These are phyloP conservation scores for Leersia perrieri DNA, from an alignment of 176 grass and related monocot species.

Conservation along the genomic window DNA sequence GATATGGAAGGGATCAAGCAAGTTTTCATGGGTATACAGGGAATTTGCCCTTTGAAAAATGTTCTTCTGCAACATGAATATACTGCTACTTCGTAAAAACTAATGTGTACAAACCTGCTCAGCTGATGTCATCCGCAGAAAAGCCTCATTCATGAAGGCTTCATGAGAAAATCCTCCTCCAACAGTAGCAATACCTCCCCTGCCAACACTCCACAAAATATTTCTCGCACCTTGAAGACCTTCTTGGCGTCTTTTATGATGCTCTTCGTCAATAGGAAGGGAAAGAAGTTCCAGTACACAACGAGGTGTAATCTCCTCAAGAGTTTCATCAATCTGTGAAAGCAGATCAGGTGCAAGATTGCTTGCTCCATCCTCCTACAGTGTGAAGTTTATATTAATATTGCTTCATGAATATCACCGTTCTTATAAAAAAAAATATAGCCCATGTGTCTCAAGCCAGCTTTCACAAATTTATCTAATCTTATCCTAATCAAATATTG, in stretches of 20 bases:
- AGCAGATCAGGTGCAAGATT: constrained; percentile 81
- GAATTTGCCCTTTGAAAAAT: background rate
- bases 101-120: constrained; percentile 66
- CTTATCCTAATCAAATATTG: background rate
- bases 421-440: constrained; percentile 19
- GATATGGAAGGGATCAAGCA: too few relatives aligned
- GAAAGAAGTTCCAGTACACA: constrained; percentile 90
- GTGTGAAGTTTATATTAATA: constrained; percentile 8
- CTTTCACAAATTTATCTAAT: background rate
- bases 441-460: background rate
- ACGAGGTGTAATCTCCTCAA: constrained; percentile 87
- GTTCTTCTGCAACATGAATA: background rate
- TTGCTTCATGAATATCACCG: background rate
- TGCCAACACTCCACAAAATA: constrained; percentile 84
- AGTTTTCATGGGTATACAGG: too few relatives aligned
- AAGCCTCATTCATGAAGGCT: constrained; percentile 85
- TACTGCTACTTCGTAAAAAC: background rate
- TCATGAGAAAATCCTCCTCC: constrained; percentile 94
- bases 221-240: constrained; percentile 69
- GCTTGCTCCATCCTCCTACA: constrained; percentile 89
- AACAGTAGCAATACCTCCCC: constrained; percentile 70
- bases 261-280: constrained; percentile 61
- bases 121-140: constrained; percentile 72
- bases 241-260: constrained; percentile 71
- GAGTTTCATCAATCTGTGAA: constrained; percentile 86